phyloP scores from a whole-genome alignment of 1,284 basidiomycete species.

The Singerocomus inundabilis region DNA sequence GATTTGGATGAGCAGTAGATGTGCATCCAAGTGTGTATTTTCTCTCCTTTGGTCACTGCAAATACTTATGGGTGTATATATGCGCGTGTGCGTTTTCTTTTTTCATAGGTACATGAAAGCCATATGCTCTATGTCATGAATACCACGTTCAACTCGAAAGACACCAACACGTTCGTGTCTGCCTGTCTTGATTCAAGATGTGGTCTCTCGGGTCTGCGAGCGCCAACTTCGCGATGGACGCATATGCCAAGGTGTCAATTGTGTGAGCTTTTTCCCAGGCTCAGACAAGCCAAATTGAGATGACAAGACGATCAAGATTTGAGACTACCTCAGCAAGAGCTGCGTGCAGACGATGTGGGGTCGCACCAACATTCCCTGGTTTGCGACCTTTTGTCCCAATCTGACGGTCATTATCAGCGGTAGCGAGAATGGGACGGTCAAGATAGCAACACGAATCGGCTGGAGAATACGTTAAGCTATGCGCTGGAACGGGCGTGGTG shows the following conservation, averaged over 20 bases:
- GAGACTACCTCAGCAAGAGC: constrained; percentile 98
- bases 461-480: constrained; percentile 97
- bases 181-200: constrained; percentile 96
- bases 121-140: constrained; percentile 99
- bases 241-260: constrained; percentile 99
- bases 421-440: constrained; percentile 95
- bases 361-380: constrained; percentile 98
- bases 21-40: constrained; percentile 81
- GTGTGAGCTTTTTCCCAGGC: constrained; percentile 98
- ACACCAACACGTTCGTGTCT: constrained; percentile 93
- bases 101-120: constrained; percentile 82
- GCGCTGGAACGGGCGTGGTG: constrained; percentile 97
- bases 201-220: constrained; percentile 86
- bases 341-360: constrained; percentile 98
- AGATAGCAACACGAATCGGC: constrained; percentile 94
- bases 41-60: not conserved
- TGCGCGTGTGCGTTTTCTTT: not conserved
- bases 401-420: constrained; percentile 95
- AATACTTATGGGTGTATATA: not conserved
- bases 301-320: constrained; percentile 96
- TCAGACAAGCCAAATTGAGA: constrained; percentile 97
- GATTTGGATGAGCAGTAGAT: constrained; percentile 99
- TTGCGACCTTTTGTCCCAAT: constrained; percentile 96
- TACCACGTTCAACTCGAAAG: constrained; percentile 96
- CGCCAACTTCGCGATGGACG: constrained; percentile 96